Base-by-base conservation (phyloP, 129 eudicot species). In the Escallonia herrerae region DNA sequence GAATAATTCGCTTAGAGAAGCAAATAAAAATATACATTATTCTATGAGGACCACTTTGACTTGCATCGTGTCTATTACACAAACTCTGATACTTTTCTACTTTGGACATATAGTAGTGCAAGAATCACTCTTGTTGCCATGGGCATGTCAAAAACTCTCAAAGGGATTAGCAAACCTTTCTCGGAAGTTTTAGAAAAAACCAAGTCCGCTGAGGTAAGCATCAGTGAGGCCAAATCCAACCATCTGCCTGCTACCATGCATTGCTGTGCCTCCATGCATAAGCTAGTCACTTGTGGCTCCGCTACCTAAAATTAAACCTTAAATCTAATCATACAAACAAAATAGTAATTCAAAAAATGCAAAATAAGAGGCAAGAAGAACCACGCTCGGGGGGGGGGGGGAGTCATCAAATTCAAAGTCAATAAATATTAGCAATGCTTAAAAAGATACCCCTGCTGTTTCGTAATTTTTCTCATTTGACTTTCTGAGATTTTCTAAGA, bases 181-280 rank as follows among this genome's bases (percentile, higher is more conserved):
- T 86, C 95, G 13, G 95, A 74, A 6, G 84, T 93, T 57, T 90
- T 90, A 7, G 91, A 66, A 65, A 87, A 86, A 37, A 90, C 65
- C 65, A 90, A 62, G 65, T 86, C 97, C 42, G 91, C 95, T 3
- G 97, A 87, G 56, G 95, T 78, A 58, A 90, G 77, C 86, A 90
- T 87, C 44, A 90, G 68, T 4, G 95, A 86, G 37, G 87, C 87
- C 82, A 90, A 84, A 75, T 86, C 97, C 82, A 86, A 69, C 97
- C 95, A 91, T 58, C 91, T 82, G 2, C 78, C 81, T 3, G 59
- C 65, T n/a, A 88, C 48, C 79, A 91, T 80, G 60, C 87, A 86
- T 44, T 87, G 79, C 73, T 87, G 83, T 5, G 97, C 95, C 78
- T 90, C 95, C 74, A 77, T n/a, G 15, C 84, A 87, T 64, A 90